These are phyloP conservation scores for Fusarium mexicanum DNA, from an alignment of 2,329 filamentous ascomycete genomes.

Conservation along the genomic window DNA sequence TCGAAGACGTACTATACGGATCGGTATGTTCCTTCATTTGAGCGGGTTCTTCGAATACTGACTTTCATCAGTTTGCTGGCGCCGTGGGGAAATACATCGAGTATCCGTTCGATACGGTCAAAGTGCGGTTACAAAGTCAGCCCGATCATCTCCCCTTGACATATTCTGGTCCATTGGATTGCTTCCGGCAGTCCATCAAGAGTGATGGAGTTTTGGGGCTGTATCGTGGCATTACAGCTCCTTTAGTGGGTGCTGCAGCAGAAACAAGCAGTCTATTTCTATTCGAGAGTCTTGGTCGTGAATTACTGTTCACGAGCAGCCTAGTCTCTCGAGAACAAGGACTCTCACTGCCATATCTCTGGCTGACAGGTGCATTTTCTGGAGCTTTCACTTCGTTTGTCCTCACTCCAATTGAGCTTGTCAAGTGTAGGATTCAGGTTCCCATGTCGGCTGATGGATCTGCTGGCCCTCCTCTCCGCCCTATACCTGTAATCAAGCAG, in stretches of 20 bases:
- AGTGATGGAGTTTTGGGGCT: constrained; percentile 82
- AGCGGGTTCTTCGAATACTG: background rate
- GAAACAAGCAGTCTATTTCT: constrained; percentile 95
- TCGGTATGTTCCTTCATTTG: constrained; percentile 66
- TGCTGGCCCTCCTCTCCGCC: constrained; percentile 63
- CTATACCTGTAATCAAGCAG: constrained; percentile 77
- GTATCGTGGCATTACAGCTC: constrained; percentile 93
- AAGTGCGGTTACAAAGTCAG: constrained; percentile 97
- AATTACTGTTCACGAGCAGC: constrained; percentile 66
- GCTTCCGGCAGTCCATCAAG: constrained; percentile 86
- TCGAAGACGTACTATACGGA: constrained; percentile 90
- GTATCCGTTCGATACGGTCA: constrained; percentile 98
- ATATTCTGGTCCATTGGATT: constrained; percentile 90
- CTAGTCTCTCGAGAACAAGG: constrained; percentile 62
- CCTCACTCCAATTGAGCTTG: constrained; percentile 93
- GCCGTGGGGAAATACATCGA: constrained; percentile 95
- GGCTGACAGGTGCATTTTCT: constrained; percentile 84
- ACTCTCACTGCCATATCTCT: constrained; percentile 78
- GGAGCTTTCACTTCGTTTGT: constrained; percentile 91
- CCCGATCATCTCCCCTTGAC: constrained; percentile 82
- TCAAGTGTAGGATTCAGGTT: constrained; percentile 98
- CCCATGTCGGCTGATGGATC: constrained; percentile 58
- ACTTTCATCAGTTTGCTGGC: constrained; percentile 71
- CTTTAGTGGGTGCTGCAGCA: constrained; percentile 87
- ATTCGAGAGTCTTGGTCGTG: constrained; percentile 81